Evolutionary conservation across 257 asterid genomes (phyloP), one percentile per base, ranked within the genome.

Genomic region (Ocimum tenuiflorum): DNA sequence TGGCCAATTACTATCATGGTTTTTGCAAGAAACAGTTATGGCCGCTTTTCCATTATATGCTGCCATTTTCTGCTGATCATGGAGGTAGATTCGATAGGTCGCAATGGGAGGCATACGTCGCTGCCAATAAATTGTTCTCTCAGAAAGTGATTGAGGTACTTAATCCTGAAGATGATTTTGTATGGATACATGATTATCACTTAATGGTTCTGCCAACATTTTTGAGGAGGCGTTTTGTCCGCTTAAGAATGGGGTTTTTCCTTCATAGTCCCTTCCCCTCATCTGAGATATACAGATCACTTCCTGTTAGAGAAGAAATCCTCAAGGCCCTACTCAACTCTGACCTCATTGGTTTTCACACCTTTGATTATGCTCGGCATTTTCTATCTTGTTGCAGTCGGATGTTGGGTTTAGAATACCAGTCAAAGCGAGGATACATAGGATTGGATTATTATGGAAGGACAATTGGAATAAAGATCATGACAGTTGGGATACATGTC

Each of bases 181-280:
- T 88, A 55, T 88, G 95, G 95, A 81, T 86, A 62, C 96, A 88
- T 65, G 96, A 88, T 77, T 88, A 88, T 75, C 96, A 88, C 80
- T 59, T 88, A 75, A 88, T 88, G 96, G 95, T 86, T 54, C 76
- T 88, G 75, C 96, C 96, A 41, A 88, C 95, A 7, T 88, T 88
- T 78, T 77, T 88, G 77, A 82, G 96, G 75, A 73, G 95, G 81
- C 86, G 95, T 31, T 88, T 86, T 75, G 82, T 71, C 62, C 80
- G 86, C 65, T 70, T 88, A 57, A 81, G 81, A 67, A 85, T 88
- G 83, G 94, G 95, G 0, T 83, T 85, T 75, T 85, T 88, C 75
- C 95, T 85, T 65, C 90, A 85, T 74, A 76, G 88, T 48, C 91
- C 95, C 13, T 86, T 86, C 77, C 95, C 95, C 62, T 86, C 95